A percentile compares a stretch with the other conserved stretches of the same genome.
Evolutionary conservation across 768 basidiomycete species (phyloP).

Genomic region (Suillus hirtellus): DNA sequence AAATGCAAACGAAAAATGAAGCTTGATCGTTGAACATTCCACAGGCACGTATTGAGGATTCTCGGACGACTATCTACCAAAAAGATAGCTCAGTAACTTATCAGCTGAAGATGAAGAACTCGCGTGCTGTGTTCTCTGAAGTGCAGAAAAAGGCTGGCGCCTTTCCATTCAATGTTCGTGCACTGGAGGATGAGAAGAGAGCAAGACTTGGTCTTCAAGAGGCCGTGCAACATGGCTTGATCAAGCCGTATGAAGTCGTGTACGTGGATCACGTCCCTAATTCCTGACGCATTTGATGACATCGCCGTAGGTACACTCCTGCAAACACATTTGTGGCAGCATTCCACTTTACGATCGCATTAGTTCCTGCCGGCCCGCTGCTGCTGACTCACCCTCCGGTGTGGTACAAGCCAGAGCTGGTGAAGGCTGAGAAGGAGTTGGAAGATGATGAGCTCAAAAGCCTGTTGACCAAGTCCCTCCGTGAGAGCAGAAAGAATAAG

Average conservation of each 20-base stretch:
- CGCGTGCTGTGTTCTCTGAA: constrained; percentile 94
- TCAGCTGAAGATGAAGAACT: constrained; percentile 97
- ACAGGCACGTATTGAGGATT: constrained; percentile 87
- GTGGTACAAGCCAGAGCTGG: constrained; percentile 92
- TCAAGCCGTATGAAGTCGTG: constrained; percentile 95
- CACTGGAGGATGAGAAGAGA: constrained; percentile 93
- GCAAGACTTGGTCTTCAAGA: constrained; percentile 94
- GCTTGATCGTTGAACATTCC: not conserved
- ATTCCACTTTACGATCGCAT: constrained; percentile 96
- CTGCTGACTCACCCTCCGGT: constrained; percentile 85
- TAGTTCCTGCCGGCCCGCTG: constrained; percentile 85
- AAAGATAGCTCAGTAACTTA: constrained; percentile 84
- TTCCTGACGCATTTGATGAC: constrained; percentile 6
- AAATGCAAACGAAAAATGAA: not conserved
- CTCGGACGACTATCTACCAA: constrained; percentile 92
- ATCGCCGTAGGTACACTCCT: constrained; percentile 67
- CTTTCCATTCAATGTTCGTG: constrained; percentile 97
- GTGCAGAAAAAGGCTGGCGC: constrained; percentile 97
- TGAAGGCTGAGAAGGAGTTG: constrained; percentile 87
- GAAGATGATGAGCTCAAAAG: constrained; percentile 86
- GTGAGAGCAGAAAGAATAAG: constrained; percentile 91
- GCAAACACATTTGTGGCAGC: constrained; percentile 84
- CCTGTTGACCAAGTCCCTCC: constrained; percentile 72
- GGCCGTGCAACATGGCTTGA: constrained; percentile 90
- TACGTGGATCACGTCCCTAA: constrained; percentile 40